Base-by-base conservation (phyloP, 2,329 filamentous ascomycete species). In the Talaromyces sp. region DNA sequence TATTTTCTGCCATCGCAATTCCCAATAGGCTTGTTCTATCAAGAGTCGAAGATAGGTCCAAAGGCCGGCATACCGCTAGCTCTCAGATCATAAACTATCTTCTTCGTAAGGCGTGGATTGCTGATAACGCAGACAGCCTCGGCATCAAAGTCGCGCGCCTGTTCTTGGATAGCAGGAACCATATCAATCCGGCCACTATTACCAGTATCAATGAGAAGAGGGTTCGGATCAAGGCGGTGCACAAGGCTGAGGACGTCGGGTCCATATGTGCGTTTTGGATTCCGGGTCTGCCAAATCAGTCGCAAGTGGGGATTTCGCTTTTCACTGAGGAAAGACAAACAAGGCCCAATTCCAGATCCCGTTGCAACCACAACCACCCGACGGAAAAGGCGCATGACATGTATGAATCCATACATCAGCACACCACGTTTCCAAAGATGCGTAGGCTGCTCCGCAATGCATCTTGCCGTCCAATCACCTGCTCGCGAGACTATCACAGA, bases 41-140 rank as follows among this genome's bases (percentile, higher is more conserved):
- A 84, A 48, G 82, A 84, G 70, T 91, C 88, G 75, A 86, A 91
- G 57, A 91, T 88, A 9, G 88, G 86, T 8, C 88, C 88, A 70
- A 82, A 91, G 13, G 86, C 86, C 2, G 83, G 79, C 8, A 90
- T 71, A 0, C 86, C 86, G 47, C 85, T 78, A 35, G 77, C 79
- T 72, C 90, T 86, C 48, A 91, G 72, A 7, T 81, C 85, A 64
- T 86, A 88, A 1, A 91, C 86, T 1, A 91, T 77, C 72, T 83
- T 83, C 64, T 80, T 80, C 19, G 87, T 90, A 27, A 90, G 80
- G 47, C 73, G 79, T 51, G 85, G 82, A 66, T 91, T 91, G 47
- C 84, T 85, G 62, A 91, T 86, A 50, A 90, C 80, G 64, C 89
- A 85, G 16, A 90, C 86, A 1, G 87, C 88, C 74, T 90, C 87